Evolutionary conservation across 2,329 filamentous ascomycete genomes (phyloP).

Genomic region (Verruconis gallopava): DNA sequence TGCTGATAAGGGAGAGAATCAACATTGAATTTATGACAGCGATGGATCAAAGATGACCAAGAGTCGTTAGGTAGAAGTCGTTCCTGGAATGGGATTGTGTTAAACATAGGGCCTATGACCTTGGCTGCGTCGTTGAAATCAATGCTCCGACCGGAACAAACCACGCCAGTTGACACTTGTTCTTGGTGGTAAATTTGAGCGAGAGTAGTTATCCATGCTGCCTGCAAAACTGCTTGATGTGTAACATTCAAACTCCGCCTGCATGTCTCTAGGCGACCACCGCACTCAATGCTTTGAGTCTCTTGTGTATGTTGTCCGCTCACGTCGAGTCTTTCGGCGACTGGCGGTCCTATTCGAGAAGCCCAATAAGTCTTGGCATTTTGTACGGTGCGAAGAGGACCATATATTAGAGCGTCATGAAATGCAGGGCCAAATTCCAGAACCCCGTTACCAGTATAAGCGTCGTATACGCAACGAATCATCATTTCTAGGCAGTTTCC

Average conservation of each 20-base stretch:
- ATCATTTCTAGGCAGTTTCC: slow-evolving; percentile 63
- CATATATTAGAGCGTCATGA: slow-evolving; percentile 52
- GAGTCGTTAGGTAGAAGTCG: slow-evolving; percentile 31
- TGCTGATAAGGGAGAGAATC: slow-evolving; percentile 60
- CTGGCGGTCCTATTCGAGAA: not conserved
- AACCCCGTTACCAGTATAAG: slow-evolving; percentile 31
- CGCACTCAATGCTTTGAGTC: not conserved
- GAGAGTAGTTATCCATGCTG: slow-evolving; percentile 51
- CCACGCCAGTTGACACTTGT: slow-evolving; percentile 51
- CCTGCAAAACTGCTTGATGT: slow-evolving; percentile 66
- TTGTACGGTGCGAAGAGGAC: slow-evolving; percentile 43
- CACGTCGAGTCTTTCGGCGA: not conserved
- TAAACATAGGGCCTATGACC: slow-evolving; percentile 76
- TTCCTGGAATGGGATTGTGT: slow-evolving; percentile 65
- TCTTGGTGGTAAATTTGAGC: slow-evolving; percentile 40
- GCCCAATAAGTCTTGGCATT: slow-evolving; percentile 54
- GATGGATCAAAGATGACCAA: slow-evolving; percentile 47
- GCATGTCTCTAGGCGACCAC: slow-evolving; percentile 30
- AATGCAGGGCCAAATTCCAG: slow-evolving; percentile 41
- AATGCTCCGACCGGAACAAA: slow-evolving; percentile 67
- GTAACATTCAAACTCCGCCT: slow-evolving; percentile 55
- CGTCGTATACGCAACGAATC: slow-evolving; percentile 42
- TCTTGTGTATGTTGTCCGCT: not conserved
- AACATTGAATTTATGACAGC: slow-evolving; percentile 60
- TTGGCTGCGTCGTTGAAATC: slow-evolving; percentile 51